Conservation (phyloP, 192 early-diverging fungal species). For the Rhizoclosmatium globosum region DNA sequence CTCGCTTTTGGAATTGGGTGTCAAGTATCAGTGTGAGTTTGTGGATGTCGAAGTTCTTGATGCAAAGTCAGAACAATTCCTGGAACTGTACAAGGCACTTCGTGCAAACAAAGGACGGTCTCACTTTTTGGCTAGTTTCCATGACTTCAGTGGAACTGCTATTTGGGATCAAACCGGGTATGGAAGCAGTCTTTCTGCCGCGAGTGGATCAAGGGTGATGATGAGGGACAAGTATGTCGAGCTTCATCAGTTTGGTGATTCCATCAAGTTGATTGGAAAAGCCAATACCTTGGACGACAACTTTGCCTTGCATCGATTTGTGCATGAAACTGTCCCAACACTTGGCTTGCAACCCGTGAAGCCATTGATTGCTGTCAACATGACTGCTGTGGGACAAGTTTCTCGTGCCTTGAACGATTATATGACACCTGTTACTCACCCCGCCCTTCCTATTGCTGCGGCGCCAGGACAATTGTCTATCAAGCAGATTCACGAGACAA, state of each 20-base stretch:
- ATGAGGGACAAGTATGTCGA: slow-evolving; percentile 65
- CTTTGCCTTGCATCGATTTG: slow-evolving; percentile 78
- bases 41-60: slow-evolving; percentile 95
- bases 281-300: slow-evolving; percentile 84
- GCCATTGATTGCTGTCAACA: slow-evolving; percentile 93
- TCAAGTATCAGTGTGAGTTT: slow-evolving; percentile 93
- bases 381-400: slow-evolving; percentile 89
- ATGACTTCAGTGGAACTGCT: slow-evolving; percentile 75
- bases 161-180: slow-evolving; percentile 63
- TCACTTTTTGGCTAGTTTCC: slow-evolving; percentile 87
- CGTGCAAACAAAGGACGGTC: slow-evolving; percentile 66
- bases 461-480: slow-evolving; percentile 95
- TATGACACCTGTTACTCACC: slow-evolving; percentile 94
- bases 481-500: slow-evolving; percentile 77
- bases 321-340: slow-evolving; percentile 52
- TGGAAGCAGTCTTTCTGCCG: slow-evolving; percentile 34
- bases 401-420: slow-evolving; percentile 90
- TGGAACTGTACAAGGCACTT: slow-evolving; percentile 44
- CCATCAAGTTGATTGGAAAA: slow-evolving; percentile 91
- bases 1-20: slow-evolving; percentile 69
- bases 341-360: slow-evolving; percentile 48
- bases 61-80: slow-evolving; percentile 71
- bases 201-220: not conserved
- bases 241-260: slow-evolving; percentile 68
- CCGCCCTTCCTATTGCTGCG: slow-evolving; percentile 75